phyloP scores from a whole-genome alignment of 2,329 filamentous ascomycete species.

The Pseudovirgaria hyperparasitica region DNA sequence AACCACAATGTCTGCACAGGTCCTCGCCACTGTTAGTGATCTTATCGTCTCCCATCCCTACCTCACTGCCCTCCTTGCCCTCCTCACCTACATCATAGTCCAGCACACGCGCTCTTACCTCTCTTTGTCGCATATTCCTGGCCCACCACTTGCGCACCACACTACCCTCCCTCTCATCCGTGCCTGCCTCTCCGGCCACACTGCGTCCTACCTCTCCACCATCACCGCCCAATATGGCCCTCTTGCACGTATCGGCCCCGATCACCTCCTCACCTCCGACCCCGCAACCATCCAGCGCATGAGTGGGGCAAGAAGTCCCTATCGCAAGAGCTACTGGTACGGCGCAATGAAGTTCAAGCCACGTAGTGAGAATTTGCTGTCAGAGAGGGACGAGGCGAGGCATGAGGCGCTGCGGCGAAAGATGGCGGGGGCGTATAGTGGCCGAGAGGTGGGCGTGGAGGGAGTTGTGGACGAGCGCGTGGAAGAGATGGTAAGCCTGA shows the following conservation, averaged over 20 bases:
- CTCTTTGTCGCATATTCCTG: no score
- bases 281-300: constrained; percentile 34
- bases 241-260: constrained; percentile 31
- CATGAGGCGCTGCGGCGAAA: constrained; percentile 29
- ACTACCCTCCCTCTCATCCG: no score
- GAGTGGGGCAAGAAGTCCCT: constrained; percentile 25
- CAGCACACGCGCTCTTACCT: no score
- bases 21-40: no score
- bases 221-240: no score
- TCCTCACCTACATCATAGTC: no score
- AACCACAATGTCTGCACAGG: no score
- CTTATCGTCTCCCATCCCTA: no score
- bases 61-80: no score
- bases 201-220: no score
- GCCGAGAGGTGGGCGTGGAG: constrained; percentile 40
- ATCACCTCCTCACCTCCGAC: constrained; percentile 34
- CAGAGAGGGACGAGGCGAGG: constrained; percentile 30
- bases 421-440: constrained; percentile 40
- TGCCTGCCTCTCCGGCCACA: no score
- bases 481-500: constrained; percentile 19
- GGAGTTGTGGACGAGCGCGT: constrained; percentile 30
- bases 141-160: no score
- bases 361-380: constrained; percentile 37
- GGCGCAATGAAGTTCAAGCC: constrained; percentile 37
- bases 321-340: constrained; percentile 18